phyloP scores from a whole-genome alignment of 441 rosid genomes.

The Euphorbia schlechtendalii region DNA sequence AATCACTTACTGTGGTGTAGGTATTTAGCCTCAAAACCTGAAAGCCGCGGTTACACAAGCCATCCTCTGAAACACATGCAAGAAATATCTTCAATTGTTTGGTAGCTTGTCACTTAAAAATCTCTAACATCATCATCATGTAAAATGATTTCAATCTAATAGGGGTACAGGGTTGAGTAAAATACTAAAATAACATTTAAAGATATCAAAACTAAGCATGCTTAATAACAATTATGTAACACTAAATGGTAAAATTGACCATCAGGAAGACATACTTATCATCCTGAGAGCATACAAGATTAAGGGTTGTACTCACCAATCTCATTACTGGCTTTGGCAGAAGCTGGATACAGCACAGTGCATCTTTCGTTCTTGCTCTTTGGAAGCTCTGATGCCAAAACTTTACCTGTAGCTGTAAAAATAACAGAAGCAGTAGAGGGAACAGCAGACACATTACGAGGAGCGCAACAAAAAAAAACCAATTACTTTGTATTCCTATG shows the following conservation, averaged over 20 bases:
- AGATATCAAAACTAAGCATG: neutral
- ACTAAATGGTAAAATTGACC: too few relatives aligned
- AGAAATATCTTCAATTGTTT: constrained; percentile 12
- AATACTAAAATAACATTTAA: neutral
- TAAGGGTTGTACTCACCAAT: too few relatives aligned
- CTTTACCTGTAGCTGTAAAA: constrained; percentile 76
- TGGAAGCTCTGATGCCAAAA: constrained; percentile 92
- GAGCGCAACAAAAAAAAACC: neutral
- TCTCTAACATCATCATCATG: constrained; percentile 1
- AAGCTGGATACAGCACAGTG: constrained; percentile 91
- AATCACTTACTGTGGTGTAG: too few relatives aligned
- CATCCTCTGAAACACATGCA: constrained; percentile 61
- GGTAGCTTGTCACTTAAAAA: constrained; percentile 5
- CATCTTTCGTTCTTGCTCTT: constrained; percentile 44
- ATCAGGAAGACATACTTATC: constrained; percentile 2
- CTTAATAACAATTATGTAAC: neutral
- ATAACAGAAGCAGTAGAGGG: constrained; percentile 10
- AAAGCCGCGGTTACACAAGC: constrained; percentile 78
- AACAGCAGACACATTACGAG: neutral
- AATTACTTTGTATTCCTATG: neutral
- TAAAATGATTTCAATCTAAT: neutral
- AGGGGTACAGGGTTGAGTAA: constrained; percentile 1
- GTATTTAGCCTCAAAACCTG: constrained; percentile 83
- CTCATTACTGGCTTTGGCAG: constrained; percentile 75
- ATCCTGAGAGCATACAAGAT: too few relatives aligned